Evolutionary conservation across 768 basidiomycete genomes (phyloP).

Genomic region (Naematelia aurantialba): DNA sequence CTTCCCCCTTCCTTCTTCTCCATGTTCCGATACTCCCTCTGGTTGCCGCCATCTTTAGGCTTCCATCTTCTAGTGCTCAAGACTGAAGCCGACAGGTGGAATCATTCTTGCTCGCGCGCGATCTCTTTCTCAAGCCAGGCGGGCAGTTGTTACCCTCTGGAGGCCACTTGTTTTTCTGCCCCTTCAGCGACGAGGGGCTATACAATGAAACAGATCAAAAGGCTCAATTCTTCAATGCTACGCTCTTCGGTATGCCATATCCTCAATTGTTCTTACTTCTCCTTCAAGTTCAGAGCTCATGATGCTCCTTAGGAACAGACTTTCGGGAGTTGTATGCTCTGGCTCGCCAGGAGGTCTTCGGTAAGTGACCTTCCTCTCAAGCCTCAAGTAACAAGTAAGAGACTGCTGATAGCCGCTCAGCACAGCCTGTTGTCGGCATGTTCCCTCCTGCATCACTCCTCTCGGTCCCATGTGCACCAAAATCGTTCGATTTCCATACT

Average conservation of each 20-base stretch:
- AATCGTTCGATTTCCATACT: conserved; percentile 47
- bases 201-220: conserved; percentile 48
- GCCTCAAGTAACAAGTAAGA: neutral
- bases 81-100: conserved; percentile 37
- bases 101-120: conserved; percentile 45
- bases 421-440: conserved; percentile 48
- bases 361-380: conserved; percentile 17
- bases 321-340: conserved; percentile 38
- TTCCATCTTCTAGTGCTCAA: neutral
- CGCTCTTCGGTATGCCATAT: conserved; percentile 34
- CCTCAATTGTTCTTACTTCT: neutral
- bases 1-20: too few species aligned
- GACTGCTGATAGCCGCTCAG: conserved; percentile 13
- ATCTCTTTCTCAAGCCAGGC: conserved; percentile 45
- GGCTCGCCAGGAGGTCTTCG: conserved; percentile 45
- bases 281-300: too few species aligned
- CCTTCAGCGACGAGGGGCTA: conserved; percentile 43
- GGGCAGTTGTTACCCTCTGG: conserved; percentile 43
- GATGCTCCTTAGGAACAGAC: conserved; percentile 28
- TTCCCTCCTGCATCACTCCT: conserved; percentile 43
- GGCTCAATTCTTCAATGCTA: conserved; percentile 48
- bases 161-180: conserved; percentile 45
- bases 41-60: too few species aligned
- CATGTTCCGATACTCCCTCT: too few species aligned
- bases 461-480: conserved; percentile 35